Percentiles rank a stretch among this genome's conserved stretches.
phyloP scores from a whole-genome alignment of 208 protist genomes.

The Balamuthia mandrillaris region DNA sequence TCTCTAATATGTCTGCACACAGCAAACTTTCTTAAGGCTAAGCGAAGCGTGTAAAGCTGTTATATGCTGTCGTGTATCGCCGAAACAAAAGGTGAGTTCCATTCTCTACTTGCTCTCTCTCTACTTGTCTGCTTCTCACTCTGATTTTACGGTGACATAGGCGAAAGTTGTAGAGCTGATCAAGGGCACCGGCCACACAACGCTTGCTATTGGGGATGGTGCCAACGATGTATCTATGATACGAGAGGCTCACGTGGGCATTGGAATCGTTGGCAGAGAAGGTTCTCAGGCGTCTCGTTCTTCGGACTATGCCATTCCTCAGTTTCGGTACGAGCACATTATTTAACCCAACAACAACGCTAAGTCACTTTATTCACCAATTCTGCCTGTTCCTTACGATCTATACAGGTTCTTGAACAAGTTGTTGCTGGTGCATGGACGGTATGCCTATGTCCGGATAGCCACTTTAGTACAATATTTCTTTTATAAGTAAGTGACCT shows the following conservation, averaged over 20 bases:
- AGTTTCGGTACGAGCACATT: constrained; percentile 78
- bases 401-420: constrained; percentile 73
- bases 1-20: no score
- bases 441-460: constrained; percentile 86
- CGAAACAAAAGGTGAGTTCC: constrained; percentile 39
- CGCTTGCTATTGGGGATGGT: constrained; percentile 73
- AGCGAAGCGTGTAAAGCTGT: constrained; percentile 22
- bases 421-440: constrained; percentile 91
- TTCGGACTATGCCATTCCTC: constrained; percentile 71
- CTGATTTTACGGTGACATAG: not conserved
- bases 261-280: constrained; percentile 77
- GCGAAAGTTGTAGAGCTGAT: constrained; percentile 62
- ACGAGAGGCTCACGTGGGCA: constrained; percentile 72
- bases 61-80: constrained; percentile 46
- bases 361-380: no score
- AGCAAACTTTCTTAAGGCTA: constrained; percentile 25
- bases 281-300: constrained; percentile 72
- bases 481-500: constrained; percentile 91
- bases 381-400: no score
- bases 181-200: constrained; percentile 19
- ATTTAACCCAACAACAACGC: no score
- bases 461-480: constrained; percentile 84
- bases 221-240: constrained; percentile 81
- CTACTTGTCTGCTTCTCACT: not conserved
- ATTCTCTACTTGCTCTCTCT: not conserved